phyloP scores from a whole-genome alignment of 2,329 filamentous ascomycete genomes.

The Colletotrichum falcatum region DNA sequence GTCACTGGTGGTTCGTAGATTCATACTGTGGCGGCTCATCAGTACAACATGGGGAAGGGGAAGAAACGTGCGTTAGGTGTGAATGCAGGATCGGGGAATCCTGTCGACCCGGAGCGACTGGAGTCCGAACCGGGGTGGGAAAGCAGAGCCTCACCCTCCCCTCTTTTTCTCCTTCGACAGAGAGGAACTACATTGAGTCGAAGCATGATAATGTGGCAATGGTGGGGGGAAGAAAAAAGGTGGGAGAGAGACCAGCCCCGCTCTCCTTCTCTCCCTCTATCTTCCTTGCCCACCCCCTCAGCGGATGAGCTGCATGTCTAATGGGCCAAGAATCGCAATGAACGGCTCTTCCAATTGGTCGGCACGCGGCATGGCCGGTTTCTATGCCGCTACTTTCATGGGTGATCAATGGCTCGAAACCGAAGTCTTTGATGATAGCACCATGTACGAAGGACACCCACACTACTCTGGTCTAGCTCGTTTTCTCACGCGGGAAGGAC shows the following conservation, averaged over 20 bases:
- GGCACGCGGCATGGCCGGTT: not conserved
- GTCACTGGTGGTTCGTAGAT: not conserved
- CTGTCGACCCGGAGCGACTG: slow-evolving; percentile 4
- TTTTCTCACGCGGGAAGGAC: not conserved
- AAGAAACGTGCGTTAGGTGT: not conserved
- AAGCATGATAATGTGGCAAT: not conserved
- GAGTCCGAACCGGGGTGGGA: not conserved
- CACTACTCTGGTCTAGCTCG: not conserved
- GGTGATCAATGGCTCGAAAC: not conserved
- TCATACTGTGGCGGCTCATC: not conserved
- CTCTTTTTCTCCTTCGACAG: not conserved
- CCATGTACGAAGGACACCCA: not conserved
- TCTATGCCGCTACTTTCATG: not conserved
- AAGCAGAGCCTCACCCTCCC: slow-evolving; percentile 12
- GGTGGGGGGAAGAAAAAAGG: not conserved
- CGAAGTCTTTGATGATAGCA: not conserved
- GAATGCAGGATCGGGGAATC: not conserved
- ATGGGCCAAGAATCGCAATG: not conserved
- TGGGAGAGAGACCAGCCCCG: slow-evolving; percentile 14
- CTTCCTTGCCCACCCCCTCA: not conserved
- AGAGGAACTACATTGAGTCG: not conserved
- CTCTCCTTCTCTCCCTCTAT: not conserved
- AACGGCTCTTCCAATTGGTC: slow-evolving; percentile 3
- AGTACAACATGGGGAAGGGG: not conserved
- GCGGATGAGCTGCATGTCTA: slow-evolving; percentile 5